A percentile compares a stretch with the other conserved stretches of the same genome.
phyloP scores from a whole-genome alignment of 257 asterid species.

The Verbascum thapsus region DNA sequence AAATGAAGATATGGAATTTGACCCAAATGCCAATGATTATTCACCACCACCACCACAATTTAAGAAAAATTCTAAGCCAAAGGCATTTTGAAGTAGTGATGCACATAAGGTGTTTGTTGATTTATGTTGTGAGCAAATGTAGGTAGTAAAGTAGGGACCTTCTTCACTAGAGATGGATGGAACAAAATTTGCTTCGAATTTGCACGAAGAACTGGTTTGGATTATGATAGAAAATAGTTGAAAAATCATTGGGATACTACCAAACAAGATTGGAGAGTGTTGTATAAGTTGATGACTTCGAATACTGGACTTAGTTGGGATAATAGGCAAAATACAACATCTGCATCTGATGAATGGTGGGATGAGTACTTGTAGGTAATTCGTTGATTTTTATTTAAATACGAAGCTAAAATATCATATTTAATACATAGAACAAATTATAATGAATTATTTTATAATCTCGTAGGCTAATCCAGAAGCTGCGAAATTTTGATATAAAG shows the following conservation, averaged over 20 bases:
- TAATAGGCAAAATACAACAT: too few species aligned
- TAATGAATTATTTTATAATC: background rate
- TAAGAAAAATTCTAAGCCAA: too few species aligned
- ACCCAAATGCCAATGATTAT: too few species aligned
- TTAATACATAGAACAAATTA: too few species aligned
- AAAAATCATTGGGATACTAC: constrained; percentile 12
- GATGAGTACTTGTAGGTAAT: too few species aligned
- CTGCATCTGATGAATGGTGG: too few species aligned
- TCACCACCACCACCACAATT: too few species aligned
- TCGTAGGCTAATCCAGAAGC: constrained; percentile 8
- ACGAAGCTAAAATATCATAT: too few species aligned
- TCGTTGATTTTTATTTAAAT: too few species aligned
- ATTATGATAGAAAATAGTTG: background rate
- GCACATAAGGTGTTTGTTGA: background rate
- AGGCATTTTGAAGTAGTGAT: background rate
- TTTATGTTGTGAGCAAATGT: background rate
- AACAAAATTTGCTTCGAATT: background rate
- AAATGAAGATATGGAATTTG: too few species aligned
- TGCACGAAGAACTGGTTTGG: background rate
- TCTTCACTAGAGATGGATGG: background rate
- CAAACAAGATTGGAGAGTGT: constrained; percentile 1
- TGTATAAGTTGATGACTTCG: background rate
- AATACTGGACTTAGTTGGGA: constrained; percentile 7
- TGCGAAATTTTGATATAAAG: background rate
- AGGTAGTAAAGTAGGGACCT: background rate